phyloP scores from a whole-genome alignment of 495 filamentous ascomycete species.

The Staphylotrichum longicolle region DNA sequence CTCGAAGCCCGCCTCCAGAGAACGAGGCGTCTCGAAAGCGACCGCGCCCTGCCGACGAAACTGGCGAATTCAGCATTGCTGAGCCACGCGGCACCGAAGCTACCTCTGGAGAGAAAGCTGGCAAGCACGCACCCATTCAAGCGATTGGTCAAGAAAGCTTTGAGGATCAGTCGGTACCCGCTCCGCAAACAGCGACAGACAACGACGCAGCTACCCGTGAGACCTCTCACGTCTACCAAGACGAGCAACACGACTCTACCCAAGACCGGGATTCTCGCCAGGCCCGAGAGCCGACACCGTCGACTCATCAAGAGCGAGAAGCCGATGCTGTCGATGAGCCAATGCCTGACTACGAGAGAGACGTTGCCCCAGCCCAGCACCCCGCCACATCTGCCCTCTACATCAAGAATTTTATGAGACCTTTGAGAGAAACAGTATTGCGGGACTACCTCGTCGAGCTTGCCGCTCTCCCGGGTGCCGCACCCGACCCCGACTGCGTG shows the following conservation, averaged over 20 bases:
- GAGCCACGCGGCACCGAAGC: too few relatives aligned
- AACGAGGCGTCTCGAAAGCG: constrained; percentile 47
- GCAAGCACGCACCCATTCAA: not conserved
- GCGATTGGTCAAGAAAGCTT: constrained; percentile 8
- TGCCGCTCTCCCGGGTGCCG: constrained; percentile 56
- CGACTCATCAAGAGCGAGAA: not conserved
- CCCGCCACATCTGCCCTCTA: constrained; percentile 83
- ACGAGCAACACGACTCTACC: not conserved
- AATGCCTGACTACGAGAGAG: constrained; percentile 33
- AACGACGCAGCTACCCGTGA: constrained; percentile 17
- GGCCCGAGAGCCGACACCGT: constrained; percentile 2
- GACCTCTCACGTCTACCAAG: not conserved
- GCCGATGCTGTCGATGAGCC: constrained; percentile 5
- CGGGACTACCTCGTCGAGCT: constrained; percentile 65
- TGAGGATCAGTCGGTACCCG: not conserved
- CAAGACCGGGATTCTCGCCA: constrained; percentile 6
- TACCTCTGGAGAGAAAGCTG: too few relatives aligned
- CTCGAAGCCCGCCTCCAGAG: constrained; percentile 58
- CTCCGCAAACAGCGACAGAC: not conserved
- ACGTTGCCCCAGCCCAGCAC: constrained; percentile 69
- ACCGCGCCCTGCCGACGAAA: constrained; percentile 32
- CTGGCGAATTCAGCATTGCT: constrained; percentile 1
- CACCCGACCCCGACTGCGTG: constrained; percentile 54
- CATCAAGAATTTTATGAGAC: constrained; percentile 88
- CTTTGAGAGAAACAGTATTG: constrained; percentile 64